These are phyloP conservation scores for Mycena haematopus DNA, from an alignment of 768 basidiomycete species.

Conservation along the genomic window DNA sequence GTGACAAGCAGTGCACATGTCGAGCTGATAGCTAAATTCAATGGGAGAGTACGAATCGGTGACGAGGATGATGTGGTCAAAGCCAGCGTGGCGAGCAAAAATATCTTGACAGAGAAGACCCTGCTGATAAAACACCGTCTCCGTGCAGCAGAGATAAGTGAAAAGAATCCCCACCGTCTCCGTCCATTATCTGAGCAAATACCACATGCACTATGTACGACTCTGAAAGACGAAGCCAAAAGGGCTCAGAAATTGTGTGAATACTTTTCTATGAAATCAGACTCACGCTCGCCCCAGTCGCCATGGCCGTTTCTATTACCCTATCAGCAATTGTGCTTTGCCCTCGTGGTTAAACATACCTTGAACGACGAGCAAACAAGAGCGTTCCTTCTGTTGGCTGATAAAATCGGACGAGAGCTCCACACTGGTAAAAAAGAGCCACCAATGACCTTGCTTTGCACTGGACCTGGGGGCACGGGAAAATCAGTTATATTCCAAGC, in stretches of 20 bases:
- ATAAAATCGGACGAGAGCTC: neutral
- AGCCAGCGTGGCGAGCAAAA: neutral
- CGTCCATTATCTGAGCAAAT: neutral
- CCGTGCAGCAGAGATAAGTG: neutral
- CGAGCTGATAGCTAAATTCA: neutral
- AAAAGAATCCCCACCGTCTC: neutral
- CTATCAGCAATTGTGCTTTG: neutral
- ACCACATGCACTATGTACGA: conserved; percentile 14
- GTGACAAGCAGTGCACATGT: too few species aligned
- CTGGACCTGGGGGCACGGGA: neutral
- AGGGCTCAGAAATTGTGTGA: neutral
- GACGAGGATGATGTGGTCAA: neutral
- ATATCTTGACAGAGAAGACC: neutral
- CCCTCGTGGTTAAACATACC: neutral
- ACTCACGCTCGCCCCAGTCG: neutral
- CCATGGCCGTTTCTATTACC: neutral
- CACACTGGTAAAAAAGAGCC: neutral
- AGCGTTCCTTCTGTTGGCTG: neutral
- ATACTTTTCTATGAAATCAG: neutral
- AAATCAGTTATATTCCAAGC: neutral
- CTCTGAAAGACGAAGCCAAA: conserved; percentile 20
- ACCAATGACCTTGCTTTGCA: neutral
- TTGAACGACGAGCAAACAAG: neutral
- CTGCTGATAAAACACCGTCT: conserved; percentile 6
- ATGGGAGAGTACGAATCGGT: too few species aligned